phyloP scores from a whole-genome alignment of 163 green algal species.

The Scenedesmus sp. region DNA sequence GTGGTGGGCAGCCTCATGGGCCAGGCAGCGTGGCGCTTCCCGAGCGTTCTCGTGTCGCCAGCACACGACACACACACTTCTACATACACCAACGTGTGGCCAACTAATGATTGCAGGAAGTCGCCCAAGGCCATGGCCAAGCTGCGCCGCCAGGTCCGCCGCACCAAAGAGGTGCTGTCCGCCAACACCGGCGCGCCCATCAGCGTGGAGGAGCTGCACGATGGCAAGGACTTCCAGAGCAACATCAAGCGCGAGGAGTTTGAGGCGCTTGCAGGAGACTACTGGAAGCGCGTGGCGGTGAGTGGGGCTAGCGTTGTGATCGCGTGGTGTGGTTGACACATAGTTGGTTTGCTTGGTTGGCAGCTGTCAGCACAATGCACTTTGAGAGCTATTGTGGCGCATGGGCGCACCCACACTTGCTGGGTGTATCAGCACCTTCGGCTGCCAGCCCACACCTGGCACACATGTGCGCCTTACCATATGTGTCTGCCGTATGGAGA shows the following conservation, averaged over 20 bases:
- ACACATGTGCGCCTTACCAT: no score
- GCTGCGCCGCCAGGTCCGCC: conserved; percentile 88
- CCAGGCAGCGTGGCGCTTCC: no score
- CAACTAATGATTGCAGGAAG: background rate
- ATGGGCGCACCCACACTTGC: no score
- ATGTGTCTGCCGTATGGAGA: no score
- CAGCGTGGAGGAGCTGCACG: conserved; percentile 92
- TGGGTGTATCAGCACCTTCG: background rate
- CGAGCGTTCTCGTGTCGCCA: background rate
- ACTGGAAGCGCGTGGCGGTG: conserved; percentile 70
- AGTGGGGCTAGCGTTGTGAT: no score
- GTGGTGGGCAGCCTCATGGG: no score
- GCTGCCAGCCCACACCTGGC: no score
- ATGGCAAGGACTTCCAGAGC: conserved; percentile 91
- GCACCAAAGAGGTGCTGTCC: conserved; percentile 96
- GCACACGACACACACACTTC: background rate
- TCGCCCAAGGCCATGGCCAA: conserved; percentile 89
- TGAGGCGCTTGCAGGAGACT: conserved; percentile 84
- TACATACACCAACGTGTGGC: background rate
- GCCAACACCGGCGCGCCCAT: conserved; percentile 92
- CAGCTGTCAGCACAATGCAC: background rate
- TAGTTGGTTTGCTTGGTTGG: background rate
- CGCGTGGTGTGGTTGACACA: no score
- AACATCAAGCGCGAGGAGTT: conserved; percentile 90
- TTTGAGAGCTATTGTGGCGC: no score